phyloP scores from a whole-genome alignment of 345 rosid genomes.

The Acer saccharum region DNA sequence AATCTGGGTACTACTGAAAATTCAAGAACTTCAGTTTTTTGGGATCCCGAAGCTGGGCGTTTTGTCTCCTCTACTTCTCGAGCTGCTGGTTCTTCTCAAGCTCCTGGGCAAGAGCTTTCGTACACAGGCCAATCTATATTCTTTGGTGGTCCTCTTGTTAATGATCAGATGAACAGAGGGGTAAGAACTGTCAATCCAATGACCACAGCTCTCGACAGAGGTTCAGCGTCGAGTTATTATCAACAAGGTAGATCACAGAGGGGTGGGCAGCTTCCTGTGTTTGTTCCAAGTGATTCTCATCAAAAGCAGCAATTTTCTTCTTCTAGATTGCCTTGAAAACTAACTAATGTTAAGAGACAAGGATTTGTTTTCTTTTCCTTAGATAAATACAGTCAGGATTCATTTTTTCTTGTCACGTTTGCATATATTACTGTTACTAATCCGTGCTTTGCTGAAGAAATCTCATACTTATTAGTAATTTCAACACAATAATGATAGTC shows the following conservation, averaged over 20 bases:
- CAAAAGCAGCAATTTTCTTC: slow-evolving; percentile 41
- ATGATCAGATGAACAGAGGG: slow-evolving; percentile 45
- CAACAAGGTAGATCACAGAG: slow-evolving; percentile 70
- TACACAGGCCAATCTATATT: slow-evolving; percentile 64
- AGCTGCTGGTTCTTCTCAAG: slow-evolving; percentile 36
- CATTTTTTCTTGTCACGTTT: neutral
- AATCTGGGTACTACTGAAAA: slow-evolving; percentile 38
- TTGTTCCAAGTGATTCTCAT: slow-evolving; percentile 76
- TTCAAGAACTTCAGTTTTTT: slow-evolving; percentile 58
- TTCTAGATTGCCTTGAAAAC: slow-evolving; percentile 46
- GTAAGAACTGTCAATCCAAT: slow-evolving; percentile 34
- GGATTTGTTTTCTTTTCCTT: slow-evolving; percentile 15
- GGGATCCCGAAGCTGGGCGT: slow-evolving; percentile 93
- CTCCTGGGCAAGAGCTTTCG: slow-evolving; percentile 53
- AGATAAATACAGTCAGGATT: slow-evolving; percentile 18
- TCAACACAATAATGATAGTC: neutral
- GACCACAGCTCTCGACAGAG: slow-evolving; percentile 41
- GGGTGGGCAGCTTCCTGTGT: slow-evolving; percentile 83
- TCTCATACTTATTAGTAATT: neutral
- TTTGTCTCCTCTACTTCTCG: slow-evolving; percentile 60
- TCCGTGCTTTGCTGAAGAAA: neutral
- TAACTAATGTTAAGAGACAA: neutral
- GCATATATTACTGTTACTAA: neutral
- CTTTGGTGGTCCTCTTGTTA: slow-evolving; percentile 64
- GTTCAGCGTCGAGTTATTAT: slow-evolving; percentile 42